These are phyloP conservation scores for Populus alba DNA, from an alignment of 345 rosid species.

Conservation along the genomic window DNA sequence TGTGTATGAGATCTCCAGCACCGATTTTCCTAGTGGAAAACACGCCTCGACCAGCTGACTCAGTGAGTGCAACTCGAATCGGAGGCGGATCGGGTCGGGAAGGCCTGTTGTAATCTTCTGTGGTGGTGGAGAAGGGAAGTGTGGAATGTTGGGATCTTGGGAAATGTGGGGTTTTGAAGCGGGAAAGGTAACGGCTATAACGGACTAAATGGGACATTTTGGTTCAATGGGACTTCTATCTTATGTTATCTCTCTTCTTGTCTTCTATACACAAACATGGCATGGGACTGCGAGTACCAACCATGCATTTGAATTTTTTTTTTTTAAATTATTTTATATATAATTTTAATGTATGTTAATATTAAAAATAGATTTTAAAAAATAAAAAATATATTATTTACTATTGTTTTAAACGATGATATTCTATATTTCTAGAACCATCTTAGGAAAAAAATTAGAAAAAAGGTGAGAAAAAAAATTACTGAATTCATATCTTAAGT, in stretches of 20 bases:
- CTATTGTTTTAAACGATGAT: too few species aligned
- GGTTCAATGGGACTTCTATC: not conserved
- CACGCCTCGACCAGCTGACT: slow-evolving; percentile 80
- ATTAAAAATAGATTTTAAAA: too few species aligned
- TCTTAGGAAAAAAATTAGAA: not conserved
- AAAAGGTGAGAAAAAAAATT: not conserved
- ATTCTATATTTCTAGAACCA: too few species aligned
- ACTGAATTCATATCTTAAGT: not conserved
- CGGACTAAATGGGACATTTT: slow-evolving; percentile 17
- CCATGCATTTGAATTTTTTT: too few species aligned
- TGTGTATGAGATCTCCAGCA: slow-evolving; percentile 78
- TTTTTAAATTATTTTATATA: too few species aligned
- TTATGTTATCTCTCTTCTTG: not conserved
- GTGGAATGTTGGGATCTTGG: slow-evolving; percentile 4
- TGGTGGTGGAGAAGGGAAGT: slow-evolving; percentile 24
- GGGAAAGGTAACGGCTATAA: slow-evolving; percentile 44
- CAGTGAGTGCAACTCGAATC: slow-evolving; percentile 62
- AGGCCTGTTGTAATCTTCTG: slow-evolving; percentile 18
- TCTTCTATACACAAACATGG: too few species aligned
- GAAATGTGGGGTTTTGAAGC: slow-evolving; percentile 19
- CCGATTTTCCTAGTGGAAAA: slow-evolving; percentile 68
- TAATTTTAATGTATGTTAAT: too few species aligned
- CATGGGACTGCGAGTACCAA: too few species aligned
- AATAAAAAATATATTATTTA: too few species aligned
- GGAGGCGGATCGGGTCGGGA: slow-evolving; percentile 52